Evolutionary conservation across 495 filamentous ascomycete species (phyloP).

Genomic region (Penicillium tannophilum): DNA sequence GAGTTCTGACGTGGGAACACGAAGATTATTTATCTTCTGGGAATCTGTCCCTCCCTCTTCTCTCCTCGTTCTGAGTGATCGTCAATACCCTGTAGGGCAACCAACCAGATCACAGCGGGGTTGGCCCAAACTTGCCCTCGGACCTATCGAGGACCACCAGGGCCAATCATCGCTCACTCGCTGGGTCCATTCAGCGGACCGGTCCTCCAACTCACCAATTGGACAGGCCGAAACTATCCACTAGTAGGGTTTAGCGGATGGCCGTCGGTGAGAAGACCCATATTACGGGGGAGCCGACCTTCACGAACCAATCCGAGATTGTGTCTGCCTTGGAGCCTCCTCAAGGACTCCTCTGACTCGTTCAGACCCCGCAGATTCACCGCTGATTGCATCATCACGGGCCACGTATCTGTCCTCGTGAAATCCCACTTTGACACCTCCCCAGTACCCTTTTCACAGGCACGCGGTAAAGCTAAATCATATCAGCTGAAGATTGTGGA

Average conservation of each 20-base stretch:
- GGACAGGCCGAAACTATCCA: constrained; percentile 12
- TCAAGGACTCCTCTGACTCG: background rate
- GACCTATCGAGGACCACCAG: constrained; percentile 8
- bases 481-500: constrained; percentile 8
- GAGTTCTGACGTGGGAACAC: constrained; percentile 13
- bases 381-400: constrained; percentile 18
- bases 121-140: constrained; percentile 3
- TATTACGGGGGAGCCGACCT: background rate
- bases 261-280: constrained; percentile 22
- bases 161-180: constrained; percentile 7
- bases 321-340: constrained; percentile 28
- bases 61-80: background rate
- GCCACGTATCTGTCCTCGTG: constrained; percentile 7
- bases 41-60: background rate
- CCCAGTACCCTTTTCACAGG: background rate
- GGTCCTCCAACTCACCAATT: constrained; percentile 18
- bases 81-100: constrained; percentile 25
- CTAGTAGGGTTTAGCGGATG: constrained; percentile 20
- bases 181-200: constrained; percentile 18
- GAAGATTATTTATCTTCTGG: constrained; percentile 11
- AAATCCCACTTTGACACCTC: background rate
- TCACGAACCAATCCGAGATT: constrained; percentile 17
- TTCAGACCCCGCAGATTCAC: constrained; percentile 22
- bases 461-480: background rate
- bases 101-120: constrained; percentile 25